These are phyloP conservation scores for Hippophae gyantsensis DNA, from an alignment of 306 rosid species.

Conservation along the genomic window DNA sequence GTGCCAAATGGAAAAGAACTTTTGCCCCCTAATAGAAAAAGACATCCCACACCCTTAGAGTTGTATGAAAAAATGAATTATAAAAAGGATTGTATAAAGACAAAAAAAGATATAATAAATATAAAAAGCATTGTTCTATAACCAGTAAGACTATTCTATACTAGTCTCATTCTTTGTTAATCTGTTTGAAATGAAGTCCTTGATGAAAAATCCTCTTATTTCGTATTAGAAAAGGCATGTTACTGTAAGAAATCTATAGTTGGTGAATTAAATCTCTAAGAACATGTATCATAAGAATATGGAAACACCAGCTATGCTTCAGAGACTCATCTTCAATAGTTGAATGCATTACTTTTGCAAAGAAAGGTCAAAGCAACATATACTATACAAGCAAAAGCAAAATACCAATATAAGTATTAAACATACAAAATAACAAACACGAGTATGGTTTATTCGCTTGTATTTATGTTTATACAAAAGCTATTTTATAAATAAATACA, in stretches of 20 bases:
- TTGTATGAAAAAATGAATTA: too few species aligned
- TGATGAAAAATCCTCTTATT: conserved; percentile 36
- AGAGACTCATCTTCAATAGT: conserved; percentile 31
- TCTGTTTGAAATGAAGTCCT: conserved; percentile 78
- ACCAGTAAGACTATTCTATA: conserved; percentile 7
- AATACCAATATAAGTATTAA: not conserved
- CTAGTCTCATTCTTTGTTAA: conserved; percentile 90
- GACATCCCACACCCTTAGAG: too few species aligned
- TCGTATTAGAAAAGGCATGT: too few species aligned
- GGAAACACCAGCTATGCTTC: conserved; percentile 49
- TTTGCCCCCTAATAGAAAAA: too few species aligned
- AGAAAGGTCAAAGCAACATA: conserved; percentile 54
- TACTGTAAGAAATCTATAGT: too few species aligned
- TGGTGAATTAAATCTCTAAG: too few species aligned
- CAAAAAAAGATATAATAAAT: not conserved
- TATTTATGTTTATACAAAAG: too few species aligned
- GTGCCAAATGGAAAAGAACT: too few species aligned
- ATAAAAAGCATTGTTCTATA: not conserved
- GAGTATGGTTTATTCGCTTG: too few species aligned
- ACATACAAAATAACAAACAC: too few species aligned
- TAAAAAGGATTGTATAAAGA: not conserved
- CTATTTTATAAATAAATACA: too few species aligned
- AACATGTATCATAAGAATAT: not conserved
- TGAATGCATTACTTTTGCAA: conserved; percentile 43
- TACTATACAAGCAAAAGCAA: conserved; percentile 24